Base-by-base conservation (phyloP, 2,329 filamentous ascomycete genomes). In the Fusarium dimerum region DNA sequence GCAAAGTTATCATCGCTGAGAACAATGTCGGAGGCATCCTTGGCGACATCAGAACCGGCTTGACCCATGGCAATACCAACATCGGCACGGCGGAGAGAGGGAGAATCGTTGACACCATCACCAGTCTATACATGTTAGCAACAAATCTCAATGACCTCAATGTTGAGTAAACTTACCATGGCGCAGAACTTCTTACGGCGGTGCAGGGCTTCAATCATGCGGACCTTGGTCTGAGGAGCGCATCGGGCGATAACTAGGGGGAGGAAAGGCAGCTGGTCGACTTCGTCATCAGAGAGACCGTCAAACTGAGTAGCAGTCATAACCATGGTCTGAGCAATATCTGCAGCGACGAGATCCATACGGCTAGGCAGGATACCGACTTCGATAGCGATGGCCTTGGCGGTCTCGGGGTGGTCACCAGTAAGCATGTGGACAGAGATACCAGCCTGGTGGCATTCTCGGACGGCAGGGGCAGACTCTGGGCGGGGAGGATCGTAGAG, bases 351-450 rank as follows among this genome's bases (percentile, higher is more conserved):
- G 13, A 5, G 32, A 10, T 36, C 32, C 30, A 32, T 32, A 32
- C 30, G 77, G 18, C 82, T 78, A 4, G 85, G 78, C 6, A 91
- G 69, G 12, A 80, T 71, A 47, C 81, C 88, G 17, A 93, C 87
- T 69, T 94, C 86, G 54, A 81, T 80, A 10, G 90, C 89, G 61
- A 94, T 92, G 16, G 89, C 89, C 61, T 83, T 83, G 29, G 89
- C 90, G 2, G 89, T 94, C 50, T 87, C 85, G 2, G 86, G 86
- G 66, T 93, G 89, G 63, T 94, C 90, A 52, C 90, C 90, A 18
- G 90, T 94, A 32, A 93, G 79, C 89, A 93, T 92, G 73, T 92
- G 88, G 7, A 92, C 89, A 56, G 81, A 82, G 68, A 92, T 91
- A 45, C 89, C 89, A 26, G 89, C 89, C 43, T 79, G 79, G 49